phyloP scores from a whole-genome alignment of 208 protist genomes.

The Wallacemonas rigidus region DNA sequence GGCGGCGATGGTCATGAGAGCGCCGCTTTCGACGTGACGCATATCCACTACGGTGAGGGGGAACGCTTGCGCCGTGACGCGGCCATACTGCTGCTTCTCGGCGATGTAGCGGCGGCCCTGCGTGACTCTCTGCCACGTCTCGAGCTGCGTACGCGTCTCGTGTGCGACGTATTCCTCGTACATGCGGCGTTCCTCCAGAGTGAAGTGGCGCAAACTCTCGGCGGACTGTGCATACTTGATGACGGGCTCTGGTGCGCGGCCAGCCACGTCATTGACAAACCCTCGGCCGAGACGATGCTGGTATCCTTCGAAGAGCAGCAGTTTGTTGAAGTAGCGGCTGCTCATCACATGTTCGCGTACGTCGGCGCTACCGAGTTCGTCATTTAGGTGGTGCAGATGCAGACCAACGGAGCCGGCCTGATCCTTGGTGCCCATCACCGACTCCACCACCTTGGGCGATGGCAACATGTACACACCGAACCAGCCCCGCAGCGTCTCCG shows the following conservation, averaged over 20 bases:
- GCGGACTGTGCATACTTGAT: constrained; percentile 69
- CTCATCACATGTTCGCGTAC: constrained; percentile 86
- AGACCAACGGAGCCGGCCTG: constrained; percentile 40
- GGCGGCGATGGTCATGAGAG: constrained; percentile 56
- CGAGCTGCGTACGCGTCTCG: constrained; percentile 61
- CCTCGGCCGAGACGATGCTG: constrained; percentile 66
- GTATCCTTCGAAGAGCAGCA: constrained; percentile 72
- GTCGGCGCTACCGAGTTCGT: constrained; percentile 67
- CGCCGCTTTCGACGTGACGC: constrained; percentile 49
- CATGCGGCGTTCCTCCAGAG: constrained; percentile 72
- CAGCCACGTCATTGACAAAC: constrained; percentile 51
- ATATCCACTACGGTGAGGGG: constrained; percentile 70
- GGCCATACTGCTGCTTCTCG: constrained; percentile 71
- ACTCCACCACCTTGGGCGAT: constrained; percentile 75
- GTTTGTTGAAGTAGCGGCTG: constrained; percentile 76
- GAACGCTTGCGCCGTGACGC: constrained; percentile 44
- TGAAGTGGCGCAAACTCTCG: constrained; percentile 73
- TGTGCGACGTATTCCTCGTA: constrained; percentile 79
- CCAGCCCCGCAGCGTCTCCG: constrained; percentile 79
- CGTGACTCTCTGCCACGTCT: constrained; percentile 51
- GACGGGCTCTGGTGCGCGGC: constrained; percentile 72
- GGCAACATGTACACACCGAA: constrained; percentile 89
- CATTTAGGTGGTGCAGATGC: constrained; percentile 56
- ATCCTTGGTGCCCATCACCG: constrained; percentile 38
- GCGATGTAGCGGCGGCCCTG: constrained; percentile 65